Base-by-base conservation (phyloP, 805 yeast species). In the Isabelozyma heimii region DNA sequence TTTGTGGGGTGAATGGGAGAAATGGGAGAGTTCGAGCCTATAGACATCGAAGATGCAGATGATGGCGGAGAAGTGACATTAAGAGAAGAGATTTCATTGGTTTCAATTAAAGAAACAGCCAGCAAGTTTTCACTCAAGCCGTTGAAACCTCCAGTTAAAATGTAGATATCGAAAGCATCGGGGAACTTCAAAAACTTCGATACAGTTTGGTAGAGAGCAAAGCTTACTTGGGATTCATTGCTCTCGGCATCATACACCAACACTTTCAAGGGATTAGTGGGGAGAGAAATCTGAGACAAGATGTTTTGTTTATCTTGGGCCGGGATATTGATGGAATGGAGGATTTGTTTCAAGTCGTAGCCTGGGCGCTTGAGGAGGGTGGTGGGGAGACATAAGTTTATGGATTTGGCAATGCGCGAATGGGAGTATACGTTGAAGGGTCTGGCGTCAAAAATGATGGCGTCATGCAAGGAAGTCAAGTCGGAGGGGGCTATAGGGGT, bases 301-400 rank as follows among this genome's bases (percentile, higher is more conserved):
- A 20, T 20, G 24, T 3, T 20, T 20, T 20, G 52, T 43, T 63
- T 63, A 14, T 51, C 50, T 3, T 52, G 50, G 2, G 52, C 50
- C 1, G 68, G 56, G 27, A 70, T 54, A 39, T 59, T 63, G 50
- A 66, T 62, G 7, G 72, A 58, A 35, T 65, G 62, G 24, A 75
- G 48, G 17, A 75, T 63, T 28, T 67, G 67, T 6, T 52, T 49
- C 30, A 76, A 52, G 45, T 59, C 64, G 46, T 67, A 70, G 28
- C 71, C 63, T 39, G 59, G 61, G 44, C 80, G 53, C 51, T 74
- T 74, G 30, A 76, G 54, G 24, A 76, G 62, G 1, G 80, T 76
- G 2, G 78, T 66, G 9, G 80, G 80, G 12, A 75, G 58, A 52
- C 79, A 75, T 14, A 73, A 57, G 51, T 74, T 73, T 50, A 69